phyloP scores from a whole-genome alignment of 352 stramenopile genomes.

The Pythium brassicae region DNA sequence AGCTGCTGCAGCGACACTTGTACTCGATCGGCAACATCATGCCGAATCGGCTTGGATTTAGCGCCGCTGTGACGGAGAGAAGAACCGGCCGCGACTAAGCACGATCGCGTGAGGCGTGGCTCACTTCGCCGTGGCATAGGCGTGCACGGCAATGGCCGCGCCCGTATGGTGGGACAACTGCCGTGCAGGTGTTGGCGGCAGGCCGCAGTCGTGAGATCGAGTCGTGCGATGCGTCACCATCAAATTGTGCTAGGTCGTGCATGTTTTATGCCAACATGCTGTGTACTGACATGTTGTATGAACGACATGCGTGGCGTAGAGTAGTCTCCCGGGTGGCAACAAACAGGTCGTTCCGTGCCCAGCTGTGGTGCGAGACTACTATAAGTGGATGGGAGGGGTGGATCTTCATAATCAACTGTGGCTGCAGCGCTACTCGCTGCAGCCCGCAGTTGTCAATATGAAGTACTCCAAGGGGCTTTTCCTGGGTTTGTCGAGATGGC shows the following conservation, averaged over 20 bases:
- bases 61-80: neutral
- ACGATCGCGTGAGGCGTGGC: neutral
- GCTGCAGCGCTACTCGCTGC: neutral
- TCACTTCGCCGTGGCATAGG: neutral
- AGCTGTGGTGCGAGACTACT: neutral
- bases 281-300: neutral
- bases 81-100: neutral
- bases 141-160: neutral
- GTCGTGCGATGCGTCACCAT: neutral
- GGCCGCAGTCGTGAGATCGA: neutral
- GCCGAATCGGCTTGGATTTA: neutral
- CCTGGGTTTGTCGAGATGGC: neutral
- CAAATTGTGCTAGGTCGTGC: neutral
- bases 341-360: neutral
- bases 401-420: neutral
- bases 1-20: neutral
- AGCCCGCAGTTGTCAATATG: no score
- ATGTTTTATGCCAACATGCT: no score
- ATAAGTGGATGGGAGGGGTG: neutral
- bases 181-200: neutral
- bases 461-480: neutral
- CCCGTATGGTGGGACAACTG: neutral
- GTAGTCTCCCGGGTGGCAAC: neutral
- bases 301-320: neutral
- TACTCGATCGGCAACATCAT: neutral